A percentile compares a stretch with the other conserved stretches of the same genome.
Conservation (phyloP, 2,329 filamentous ascomycete genomes). For the Arthrobotrys musiformis region DNA sequence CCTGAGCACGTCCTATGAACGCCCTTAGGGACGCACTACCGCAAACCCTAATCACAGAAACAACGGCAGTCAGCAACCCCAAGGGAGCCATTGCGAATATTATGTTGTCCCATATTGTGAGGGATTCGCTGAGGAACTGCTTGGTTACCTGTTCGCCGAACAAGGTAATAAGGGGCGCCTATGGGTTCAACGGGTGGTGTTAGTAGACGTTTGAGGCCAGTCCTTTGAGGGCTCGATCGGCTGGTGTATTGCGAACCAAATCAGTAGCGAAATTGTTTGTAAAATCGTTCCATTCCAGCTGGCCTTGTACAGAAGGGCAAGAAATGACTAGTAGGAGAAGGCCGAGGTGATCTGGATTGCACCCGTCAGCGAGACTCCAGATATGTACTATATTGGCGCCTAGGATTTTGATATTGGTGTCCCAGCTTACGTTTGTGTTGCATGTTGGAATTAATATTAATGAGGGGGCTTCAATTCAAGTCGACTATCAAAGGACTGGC, state of each 20-base stretch:
- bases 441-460: no score
- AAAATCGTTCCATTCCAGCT: conserved; percentile 32
- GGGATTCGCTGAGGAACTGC: conserved; percentile 62
- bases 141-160: conserved; percentile 64
- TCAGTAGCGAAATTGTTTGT: conserved; percentile 33
- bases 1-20: conserved; percentile 18
- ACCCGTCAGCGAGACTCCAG: neutral
- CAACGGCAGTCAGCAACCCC: conserved; percentile 63
- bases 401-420: neutral
- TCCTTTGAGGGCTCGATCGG: neutral
- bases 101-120: conserved; percentile 62
- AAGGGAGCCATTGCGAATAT: conserved; percentile 66
- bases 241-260: neutral
- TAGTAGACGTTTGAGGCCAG: neutral
- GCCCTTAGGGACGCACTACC: conserved; percentile 19
- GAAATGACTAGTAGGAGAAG: neutral
- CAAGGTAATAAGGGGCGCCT: conserved; percentile 61
- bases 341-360: neutral
- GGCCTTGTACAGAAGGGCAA: neutral
- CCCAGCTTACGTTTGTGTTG: neutral
- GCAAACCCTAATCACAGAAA: conserved; percentile 60
- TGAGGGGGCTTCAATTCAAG: no score
- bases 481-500: no score
- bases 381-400: neutral
- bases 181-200: neutral